Evolutionary conservation across 1,284 basidiomycete species (phyloP), one percentile per base, ranked within the genome.

Genomic region (Crucibulum cyathiforme): DNA sequence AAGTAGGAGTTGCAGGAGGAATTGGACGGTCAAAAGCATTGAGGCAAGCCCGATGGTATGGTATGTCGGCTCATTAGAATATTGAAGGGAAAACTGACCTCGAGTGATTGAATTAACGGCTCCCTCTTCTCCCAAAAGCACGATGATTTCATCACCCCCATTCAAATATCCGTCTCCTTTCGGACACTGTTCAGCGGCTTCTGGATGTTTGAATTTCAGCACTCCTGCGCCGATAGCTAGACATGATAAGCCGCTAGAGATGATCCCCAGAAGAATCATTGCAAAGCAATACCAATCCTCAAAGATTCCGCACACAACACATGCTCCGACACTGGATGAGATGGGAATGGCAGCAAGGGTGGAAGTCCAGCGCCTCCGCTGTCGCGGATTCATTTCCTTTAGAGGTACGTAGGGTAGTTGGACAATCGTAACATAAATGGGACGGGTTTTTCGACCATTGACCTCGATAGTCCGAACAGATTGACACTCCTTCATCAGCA

Each of bases 221-320:
- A 13, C 15, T 15, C 69, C 74, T 8, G 71, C 73, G 7, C 73
- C 75, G n/a, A 75, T 73, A 12, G 65, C 63, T 35, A 70, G 53
- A 36, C 65, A 74, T 17, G 72, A 56, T 17, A 74, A 53, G 1
- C 75, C 73, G 48, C 56, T 70, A 12, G 70, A 58, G 35, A 75
- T 0, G 36, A 71, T 69, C 7, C 73, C 75, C 35, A 76, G 53
- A n/a, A 76, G 62, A 37, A 77, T 75, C 66, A 74, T 53, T 12
- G 65, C 57, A 51, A 73, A 73, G 35, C 62, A 58, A 39, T 58
- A 72, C 73, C 73, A 75, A 36, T 75, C 73, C 2, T 37, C 1
- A 41, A 66, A 65, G 9, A 73, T 34, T 8, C 61, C 72, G 12
- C 63, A 69, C 0, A 62, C 58, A 10, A 64, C 49, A 52, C 72